Percentiles rank a stretch among this genome's conserved stretches.
These are phyloP conservation scores for Claviceps cyperi DNA, from an alignment of 2,329 filamentous ascomycete species.

Conservation along the genomic window DNA sequence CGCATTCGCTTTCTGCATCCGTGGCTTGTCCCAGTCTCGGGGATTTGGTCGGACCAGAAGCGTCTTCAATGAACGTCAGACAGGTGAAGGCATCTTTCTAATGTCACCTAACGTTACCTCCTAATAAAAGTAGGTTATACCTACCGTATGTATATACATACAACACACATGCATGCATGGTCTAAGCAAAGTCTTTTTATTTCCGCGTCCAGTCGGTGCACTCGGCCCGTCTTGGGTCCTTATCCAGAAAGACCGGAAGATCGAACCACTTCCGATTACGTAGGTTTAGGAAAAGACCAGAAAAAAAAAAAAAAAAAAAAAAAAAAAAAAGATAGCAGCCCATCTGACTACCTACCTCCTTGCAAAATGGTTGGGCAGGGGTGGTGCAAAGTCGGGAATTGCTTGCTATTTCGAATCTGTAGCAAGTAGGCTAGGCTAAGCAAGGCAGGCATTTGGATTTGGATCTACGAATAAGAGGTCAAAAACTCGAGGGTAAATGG, in stretches of 20 bases:
- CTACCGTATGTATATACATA: too few relatives aligned
- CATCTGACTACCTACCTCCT: too few relatives aligned
- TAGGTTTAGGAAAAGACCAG: neutral
- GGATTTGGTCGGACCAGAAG: neutral
- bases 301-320: neutral
- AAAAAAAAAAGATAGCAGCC: neutral
- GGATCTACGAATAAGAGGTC: neutral
- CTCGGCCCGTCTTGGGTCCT: too few relatives aligned
- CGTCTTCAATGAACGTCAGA: neutral
- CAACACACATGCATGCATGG: too few relatives aligned
- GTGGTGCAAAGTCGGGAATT: neutral
- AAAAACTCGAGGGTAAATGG: neutral
- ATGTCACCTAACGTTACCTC: too few relatives aligned
- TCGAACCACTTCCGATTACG: too few relatives aligned
- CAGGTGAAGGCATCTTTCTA: too few relatives aligned
- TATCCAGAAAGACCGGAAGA: too few relatives aligned
- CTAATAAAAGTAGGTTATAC: too few relatives aligned
- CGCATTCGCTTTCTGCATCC: neutral
- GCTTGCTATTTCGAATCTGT: neutral
- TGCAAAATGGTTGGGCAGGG: neutral
- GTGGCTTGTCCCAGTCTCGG: neutral
- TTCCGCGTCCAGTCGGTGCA: too few relatives aligned
- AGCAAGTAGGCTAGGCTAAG: too few relatives aligned
- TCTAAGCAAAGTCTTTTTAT: too few relatives aligned
- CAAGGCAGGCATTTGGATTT: neutral